Conservation (phyloP, 164 flowering plant genomes). For the Vitis vinifera region ASM3070453v1 NC_081813.1:3052001-3052500, state of each 20-base stretch:
- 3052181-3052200: conserved; percentile 3
- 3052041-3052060: conserved; percentile 72
- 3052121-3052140: conserved; percentile 87
- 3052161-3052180: conserved; percentile 86
- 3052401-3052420: conserved; percentile 80
- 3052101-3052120: conserved; percentile 97
- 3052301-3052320: conserved; percentile 78
- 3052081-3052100: conserved; percentile 99
- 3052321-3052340: conserved; percentile 94
- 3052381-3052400: conserved; percentile 99
- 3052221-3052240: neutral
- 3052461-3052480: neutral
- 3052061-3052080: conserved; percentile 99
- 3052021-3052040: conserved; percentile 94
- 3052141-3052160: conserved; percentile 87
- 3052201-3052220: neutral
- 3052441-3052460: neutral
- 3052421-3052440: conserved; percentile 47
- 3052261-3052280: conserved; percentile 74
- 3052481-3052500: neutral
- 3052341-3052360: conserved; percentile 86
- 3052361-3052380: conserved; percentile 84
- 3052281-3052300: conserved; percentile 86
- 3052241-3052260: conserved; percentile 47
- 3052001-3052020: conserved; percentile 91